These are phyloP conservation scores for Quaeritorhiza haematococci DNA, from an alignment of 371 early-diverging fungal species.

Conservation along the genomic window DNA sequence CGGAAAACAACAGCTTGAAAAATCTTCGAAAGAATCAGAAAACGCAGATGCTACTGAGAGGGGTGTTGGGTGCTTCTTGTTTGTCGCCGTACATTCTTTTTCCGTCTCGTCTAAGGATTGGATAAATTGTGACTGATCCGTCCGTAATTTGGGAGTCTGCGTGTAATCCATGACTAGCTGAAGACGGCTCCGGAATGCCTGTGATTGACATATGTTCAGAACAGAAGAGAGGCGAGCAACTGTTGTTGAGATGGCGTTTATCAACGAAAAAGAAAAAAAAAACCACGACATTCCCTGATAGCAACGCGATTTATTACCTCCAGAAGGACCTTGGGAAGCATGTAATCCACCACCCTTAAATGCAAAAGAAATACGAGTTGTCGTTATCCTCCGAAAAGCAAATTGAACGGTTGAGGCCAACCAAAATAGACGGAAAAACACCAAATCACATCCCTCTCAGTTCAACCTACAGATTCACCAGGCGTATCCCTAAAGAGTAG, in stretches of 20 bases:
- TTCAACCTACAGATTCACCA: slow-evolving; percentile 24
- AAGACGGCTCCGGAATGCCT: slow-evolving; percentile 15
- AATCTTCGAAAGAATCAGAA: too few relatives aligned
- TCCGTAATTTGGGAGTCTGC: slow-evolving; percentile 16
- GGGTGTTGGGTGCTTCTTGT: too few relatives aligned
- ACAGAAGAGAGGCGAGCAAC: neutral
- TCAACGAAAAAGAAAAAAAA: too few relatives aligned
- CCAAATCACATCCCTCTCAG: neutral
- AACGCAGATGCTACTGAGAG: too few relatives aligned
- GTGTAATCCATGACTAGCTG: slow-evolving; percentile 23
- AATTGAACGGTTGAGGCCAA: neutral
- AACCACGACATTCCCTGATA: too few relatives aligned
- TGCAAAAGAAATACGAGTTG: neutral
- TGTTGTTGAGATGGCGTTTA: too few relatives aligned
- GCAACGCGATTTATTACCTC: neutral
- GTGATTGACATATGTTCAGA: slow-evolving; percentile 3
- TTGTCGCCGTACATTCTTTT: slow-evolving; percentile 16
- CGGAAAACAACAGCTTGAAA: too few relatives aligned
- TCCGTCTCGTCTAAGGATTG: slow-evolving; percentile 28
- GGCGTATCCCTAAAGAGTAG: slow-evolving; percentile 43
- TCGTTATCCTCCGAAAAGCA: too few relatives aligned
- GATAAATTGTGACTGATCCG: slow-evolving; percentile 17
- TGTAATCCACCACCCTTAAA: slow-evolving; percentile 8
- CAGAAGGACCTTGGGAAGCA: slow-evolving; percentile 4
- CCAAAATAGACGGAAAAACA: neutral